Base-by-base conservation (phyloP, 768 basidiomycete species). In the Calocybe cyanea region DNA sequence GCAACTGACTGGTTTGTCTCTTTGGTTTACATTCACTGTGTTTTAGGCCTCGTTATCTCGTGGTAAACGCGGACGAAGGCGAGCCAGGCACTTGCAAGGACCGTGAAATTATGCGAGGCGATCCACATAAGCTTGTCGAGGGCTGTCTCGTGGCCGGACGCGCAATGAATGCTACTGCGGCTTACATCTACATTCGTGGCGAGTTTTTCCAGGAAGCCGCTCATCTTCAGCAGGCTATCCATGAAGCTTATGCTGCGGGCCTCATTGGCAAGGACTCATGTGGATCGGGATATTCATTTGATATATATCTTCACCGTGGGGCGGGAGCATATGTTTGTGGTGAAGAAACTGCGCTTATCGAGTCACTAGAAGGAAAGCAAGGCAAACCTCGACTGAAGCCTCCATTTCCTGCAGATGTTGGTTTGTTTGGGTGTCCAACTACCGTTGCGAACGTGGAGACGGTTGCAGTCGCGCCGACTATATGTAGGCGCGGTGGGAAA, bases 151-250 rank as follows among this genome's bases (percentile, higher is more conserved):
- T 99, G 48, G 94, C 95, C 20, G 95, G 95, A 4, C 87, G 95
- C 38, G 85, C 75, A 14, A 99, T 99, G 95, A 98, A 98, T 67
- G 95, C 94, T 31, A 93, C 66, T 37, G 94, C 94, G 0, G 95
- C 95, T n/a, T 99, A 98, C 76, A 98, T 99, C 67, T 99, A 99
- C 70, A 92, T 98, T 59, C 94, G 95, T 50, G 95, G 95, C 54
- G 95, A 99, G 66, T 99, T 98, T 71, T 83, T 87, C 68, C 92
- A 94, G 63, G 95, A 97, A 65, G 94, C 94, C 0, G 77, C 81
- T 0, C 93, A 96, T 64, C 79, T 97, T 32, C 90, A 94, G 64
- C 90, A 94, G 63, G 95, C 95, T 43, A 96, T 99, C 67, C 77
- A 83, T 55, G 94, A 97, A 60, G 94, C 95, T 2, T 97, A 99